Base-by-base conservation (phyloP, 805 yeast genomes). In the Saccharomycopsis selenospora region DNA sequence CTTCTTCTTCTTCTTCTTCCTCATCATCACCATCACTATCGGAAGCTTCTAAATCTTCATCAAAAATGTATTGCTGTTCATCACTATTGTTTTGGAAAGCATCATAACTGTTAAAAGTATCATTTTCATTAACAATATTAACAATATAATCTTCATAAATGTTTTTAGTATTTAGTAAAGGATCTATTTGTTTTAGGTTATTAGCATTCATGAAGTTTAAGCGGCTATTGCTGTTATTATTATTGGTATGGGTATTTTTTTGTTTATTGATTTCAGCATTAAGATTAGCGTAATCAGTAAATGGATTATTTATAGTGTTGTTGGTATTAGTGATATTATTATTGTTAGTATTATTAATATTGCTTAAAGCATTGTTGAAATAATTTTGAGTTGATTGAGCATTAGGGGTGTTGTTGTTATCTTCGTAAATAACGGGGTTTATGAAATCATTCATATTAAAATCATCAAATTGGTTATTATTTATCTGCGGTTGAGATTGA, bases 1-100 rank as follows among this genome's bases (percentile, higher is more conserved):
- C 71, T 47, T 70, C 73, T 36, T 71, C 71, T 42, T 68, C 68
- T 49, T 71, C 74, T 4, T 66, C 69, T 46, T 68, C 68, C 40
- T 65, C 65, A 42, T 67, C 69, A 11, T 56, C 55, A 5, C 56
- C 54, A 36, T 56, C 59, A 27, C 44, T 49, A 11, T 50, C 51
- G 28, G 43, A 44, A 11, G 48, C 54, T 36, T 46, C 50, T 23
- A 51, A 38, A 24, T 53, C 55, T 26, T 51, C 56, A 38, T 51
- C 54, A 17, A 23, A 24, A 40, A 44, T 36, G 23, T 36, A 24
- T 13, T 23, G 33, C 3, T 40, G 42, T 3, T 33, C 27, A 25
- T 42, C 30, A 23, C 36, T 48, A 17, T 13, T 43, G 26, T 33
- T 36, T 43, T 14, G 14, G 28, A 27, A 18, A 36, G 44, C 13